A percentile compares a stretch with the other conserved stretches of the same genome.
phyloP scores from a whole-genome alignment of 2,329 filamentous ascomycete species.

The Aspergillus fijiensis region DNA sequence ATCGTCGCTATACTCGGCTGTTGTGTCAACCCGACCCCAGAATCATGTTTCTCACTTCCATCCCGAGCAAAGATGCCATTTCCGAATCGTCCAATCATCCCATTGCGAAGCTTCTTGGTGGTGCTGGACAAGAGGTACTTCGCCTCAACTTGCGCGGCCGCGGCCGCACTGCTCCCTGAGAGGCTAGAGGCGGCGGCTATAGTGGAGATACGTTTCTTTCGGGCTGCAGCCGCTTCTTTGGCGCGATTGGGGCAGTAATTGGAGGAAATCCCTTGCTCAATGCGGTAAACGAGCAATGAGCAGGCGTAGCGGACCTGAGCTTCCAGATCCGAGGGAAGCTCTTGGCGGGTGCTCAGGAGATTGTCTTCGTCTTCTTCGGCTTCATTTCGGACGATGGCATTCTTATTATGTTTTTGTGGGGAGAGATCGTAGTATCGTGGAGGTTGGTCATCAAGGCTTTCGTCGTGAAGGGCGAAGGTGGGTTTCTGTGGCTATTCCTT shows the following conservation, averaged over 20 bases:
- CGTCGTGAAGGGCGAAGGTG: constrained; percentile 14
- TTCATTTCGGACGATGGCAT: neutral
- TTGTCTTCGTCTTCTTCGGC: neutral
- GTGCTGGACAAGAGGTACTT: constrained; percentile 11
- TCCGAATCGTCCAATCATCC: neutral
- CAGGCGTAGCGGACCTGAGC: constrained; percentile 38
- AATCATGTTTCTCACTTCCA: constrained; percentile 23
- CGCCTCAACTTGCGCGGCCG: constrained; percentile 11
- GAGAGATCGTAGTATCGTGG: constrained; percentile 34
- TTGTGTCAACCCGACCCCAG: constrained; percentile 23
- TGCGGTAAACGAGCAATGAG: constrained; percentile 30
- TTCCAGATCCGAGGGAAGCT: constrained; percentile 34
- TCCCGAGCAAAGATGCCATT: neutral
- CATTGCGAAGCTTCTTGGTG: neutral
- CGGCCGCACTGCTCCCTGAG: neutral
- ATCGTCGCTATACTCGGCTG: constrained; percentile 21
- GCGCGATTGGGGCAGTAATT: neutral
- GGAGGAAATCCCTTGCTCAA: constrained; percentile 25
- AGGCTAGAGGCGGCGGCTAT: neutral
- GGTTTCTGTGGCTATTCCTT: constrained; percentile 15
- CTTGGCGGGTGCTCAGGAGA: constrained; percentile 23
- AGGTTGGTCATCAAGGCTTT: constrained; percentile 10
- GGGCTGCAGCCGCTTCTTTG: neutral
- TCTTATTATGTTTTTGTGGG: neutral
- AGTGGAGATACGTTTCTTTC: neutral